Evolutionary conservation across 352 stramenopile species (phyloP).

Genomic region (Pythium utonaiense): DNA sequence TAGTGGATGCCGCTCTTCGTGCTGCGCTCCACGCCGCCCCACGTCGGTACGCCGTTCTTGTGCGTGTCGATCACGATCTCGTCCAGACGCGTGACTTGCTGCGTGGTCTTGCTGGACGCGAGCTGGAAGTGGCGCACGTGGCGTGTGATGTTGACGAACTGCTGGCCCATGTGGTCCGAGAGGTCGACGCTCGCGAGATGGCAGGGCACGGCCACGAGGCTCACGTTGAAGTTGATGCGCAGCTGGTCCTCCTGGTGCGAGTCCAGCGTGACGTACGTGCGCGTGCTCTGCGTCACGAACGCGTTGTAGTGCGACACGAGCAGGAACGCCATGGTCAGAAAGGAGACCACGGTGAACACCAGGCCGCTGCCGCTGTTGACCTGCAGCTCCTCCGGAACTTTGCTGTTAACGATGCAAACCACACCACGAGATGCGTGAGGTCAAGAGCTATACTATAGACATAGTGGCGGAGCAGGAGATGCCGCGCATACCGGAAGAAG

Average conservation of each 20-base stretch:
- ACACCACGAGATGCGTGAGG: slow-evolving; percentile 13
- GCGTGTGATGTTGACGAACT: slow-evolving; percentile 73
- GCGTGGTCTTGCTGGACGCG: slow-evolving; percentile 26
- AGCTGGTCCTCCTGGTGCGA: slow-evolving; percentile 78
- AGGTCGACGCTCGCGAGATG: slow-evolving; percentile 70
- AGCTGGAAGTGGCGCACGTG: slow-evolving; percentile 78
- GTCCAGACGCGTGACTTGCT: slow-evolving; percentile 43
- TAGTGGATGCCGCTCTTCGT: slow-evolving; percentile 60
- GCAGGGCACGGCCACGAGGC: slow-evolving; percentile 68
- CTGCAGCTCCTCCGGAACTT: slow-evolving; percentile 75
- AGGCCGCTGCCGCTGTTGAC: slow-evolving; percentile 50
- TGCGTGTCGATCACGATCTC: slow-evolving; percentile 73
- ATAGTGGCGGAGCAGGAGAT: neutral
- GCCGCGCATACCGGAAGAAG: slow-evolving; percentile 56
- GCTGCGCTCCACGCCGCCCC: slow-evolving; percentile 52
- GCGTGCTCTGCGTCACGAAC: slow-evolving; percentile 40
- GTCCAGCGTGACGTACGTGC: slow-evolving; percentile 64
- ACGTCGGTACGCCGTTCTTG: slow-evolving; percentile 54
- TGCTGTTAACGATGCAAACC: slow-evolving; percentile 29
- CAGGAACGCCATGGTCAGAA: slow-evolving; percentile 50
- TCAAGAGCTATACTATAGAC: neutral
- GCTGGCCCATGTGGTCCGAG: slow-evolving; percentile 76
- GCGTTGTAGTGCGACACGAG: slow-evolving; percentile 56
- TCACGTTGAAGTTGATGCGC: slow-evolving; percentile 86
- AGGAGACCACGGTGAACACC: slow-evolving; percentile 68